A percentile compares a stretch with the other conserved stretches of the same genome.
phyloP scores from a whole-genome alignment of 441 rosid genomes.

The Adansonia rubrostipa region DNA sequence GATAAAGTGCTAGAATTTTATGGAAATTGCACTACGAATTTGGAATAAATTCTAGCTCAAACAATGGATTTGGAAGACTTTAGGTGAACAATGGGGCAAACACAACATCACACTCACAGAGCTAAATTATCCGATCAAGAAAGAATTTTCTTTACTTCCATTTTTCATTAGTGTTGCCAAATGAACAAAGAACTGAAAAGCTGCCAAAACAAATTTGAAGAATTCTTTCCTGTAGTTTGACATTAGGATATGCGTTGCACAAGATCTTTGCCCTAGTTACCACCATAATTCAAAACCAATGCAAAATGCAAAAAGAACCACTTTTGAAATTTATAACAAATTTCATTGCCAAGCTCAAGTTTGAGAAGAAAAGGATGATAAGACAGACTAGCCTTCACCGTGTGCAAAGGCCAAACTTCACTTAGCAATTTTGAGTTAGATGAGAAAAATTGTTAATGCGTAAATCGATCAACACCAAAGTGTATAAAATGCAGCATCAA shows the following conservation, averaged over 20 bases:
- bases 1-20: not conserved
- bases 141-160: no score
- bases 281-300: not conserved
- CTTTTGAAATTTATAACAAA: no score
- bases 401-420: conserved; percentile 3
- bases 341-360: no score
- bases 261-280: not conserved
- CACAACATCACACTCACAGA: no score
- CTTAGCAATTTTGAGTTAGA: not conserved
- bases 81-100: no score
- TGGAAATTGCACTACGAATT: not conserved
- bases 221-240: not conserved
- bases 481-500: not conserved
- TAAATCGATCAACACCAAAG: not conserved
- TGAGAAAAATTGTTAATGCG: not conserved
- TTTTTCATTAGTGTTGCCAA: not conserved
- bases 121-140: no score
- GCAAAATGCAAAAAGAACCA: not conserved
- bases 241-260: not conserved
- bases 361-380: not conserved
- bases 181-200: conserved; percentile 12
- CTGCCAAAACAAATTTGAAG: conserved; percentile 4
- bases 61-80: no score
- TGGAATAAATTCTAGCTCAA: not conserved
- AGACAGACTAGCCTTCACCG: not conserved